Percentiles rank a stretch among this genome's conserved stretches.
Evolutionary conservation across 768 basidiomycete species (phyloP).

Genomic region (Agrocybe chaxingu): DNA sequence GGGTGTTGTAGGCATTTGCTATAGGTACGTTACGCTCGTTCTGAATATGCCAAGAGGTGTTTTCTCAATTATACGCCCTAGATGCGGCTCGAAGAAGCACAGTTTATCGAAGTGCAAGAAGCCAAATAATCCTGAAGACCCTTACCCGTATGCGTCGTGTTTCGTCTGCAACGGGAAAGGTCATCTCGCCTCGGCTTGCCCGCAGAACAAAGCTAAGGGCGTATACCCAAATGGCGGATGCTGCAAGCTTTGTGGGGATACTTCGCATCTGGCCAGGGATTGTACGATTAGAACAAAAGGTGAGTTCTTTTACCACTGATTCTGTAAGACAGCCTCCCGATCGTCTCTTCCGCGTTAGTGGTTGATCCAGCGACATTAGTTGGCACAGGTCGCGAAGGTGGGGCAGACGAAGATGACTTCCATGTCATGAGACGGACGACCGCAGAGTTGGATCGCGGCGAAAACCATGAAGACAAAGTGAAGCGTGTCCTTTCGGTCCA

Average conservation of each 20-base stretch:
- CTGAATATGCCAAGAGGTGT: not conserved
- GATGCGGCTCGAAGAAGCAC: constrained; percentile 81
- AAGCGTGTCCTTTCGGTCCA: constrained; percentile 41
- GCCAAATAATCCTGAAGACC: constrained; percentile 55
- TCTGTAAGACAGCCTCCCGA: not conserved
- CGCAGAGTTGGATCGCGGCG: constrained; percentile 57
- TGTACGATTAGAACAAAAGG: constrained; percentile 68
- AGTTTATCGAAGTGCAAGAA: constrained; percentile 77
- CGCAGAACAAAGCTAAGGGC: constrained; percentile 74
- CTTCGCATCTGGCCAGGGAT: constrained; percentile 81
- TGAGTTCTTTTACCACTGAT: constrained; percentile 14
- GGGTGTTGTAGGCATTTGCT: constrained; percentile 55
- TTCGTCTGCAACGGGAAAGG: constrained; percentile 86
- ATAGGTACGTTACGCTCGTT: constrained; percentile 48
- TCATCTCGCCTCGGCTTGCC: constrained; percentile 83
- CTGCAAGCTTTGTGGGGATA: constrained; percentile 87
- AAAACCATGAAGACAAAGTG: constrained; percentile 42
- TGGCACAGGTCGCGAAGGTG: constrained; percentile 52
- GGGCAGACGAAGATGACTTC: constrained; percentile 96
- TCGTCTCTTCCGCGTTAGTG: constrained; percentile 26
- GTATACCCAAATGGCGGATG: constrained; percentile 89
- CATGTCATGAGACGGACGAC: constrained; percentile 71
- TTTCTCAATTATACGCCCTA: constrained; percentile 22
- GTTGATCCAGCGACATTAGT: constrained; percentile 32
- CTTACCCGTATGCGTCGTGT: constrained; percentile 86